Percentiles rank a stretch among this genome's conserved stretches.
Evolutionary conservation across 305 asterid species (phyloP).

Genomic region (Andrographis paniculata): DNA sequence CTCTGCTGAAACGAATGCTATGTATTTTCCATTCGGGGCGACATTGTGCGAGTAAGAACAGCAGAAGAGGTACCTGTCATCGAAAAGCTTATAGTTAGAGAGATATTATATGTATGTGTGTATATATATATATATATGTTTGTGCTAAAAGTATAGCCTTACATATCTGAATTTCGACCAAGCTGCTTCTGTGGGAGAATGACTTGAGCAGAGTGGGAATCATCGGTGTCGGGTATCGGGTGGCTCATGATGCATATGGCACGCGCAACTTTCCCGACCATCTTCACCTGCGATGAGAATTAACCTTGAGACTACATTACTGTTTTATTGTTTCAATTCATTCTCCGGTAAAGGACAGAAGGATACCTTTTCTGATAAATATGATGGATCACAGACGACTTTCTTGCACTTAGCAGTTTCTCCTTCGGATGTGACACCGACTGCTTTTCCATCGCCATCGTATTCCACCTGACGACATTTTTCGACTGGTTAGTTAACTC

Average conservation of each 20-base stretch:
- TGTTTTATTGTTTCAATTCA: not conserved
- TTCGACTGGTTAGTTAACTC: not conserved
- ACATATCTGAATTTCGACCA: conserved; percentile 95
- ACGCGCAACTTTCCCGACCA: conserved; percentile 87
- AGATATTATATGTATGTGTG: too few relatives aligned
- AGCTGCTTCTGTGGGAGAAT: conserved; percentile 97
- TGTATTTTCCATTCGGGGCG: conserved; percentile 80
- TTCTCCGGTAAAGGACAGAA: not conserved
- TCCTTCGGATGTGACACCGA: conserved; percentile 95
- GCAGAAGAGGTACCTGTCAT: conserved; percentile 78
- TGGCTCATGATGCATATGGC: conserved; percentile 96
- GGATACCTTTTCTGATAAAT: conserved; percentile 70
- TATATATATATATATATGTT: too few relatives aligned
- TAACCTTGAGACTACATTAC: not conserved
- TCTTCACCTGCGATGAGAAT: conserved; percentile 41
- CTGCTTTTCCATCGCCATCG: conserved; percentile 61
- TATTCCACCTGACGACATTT: conserved; percentile 61
- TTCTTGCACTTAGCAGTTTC: conserved; percentile 98
- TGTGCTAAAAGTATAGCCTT: too few relatives aligned
- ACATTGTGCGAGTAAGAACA: conserved; percentile 90
- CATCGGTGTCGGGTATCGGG: conserved; percentile 83
- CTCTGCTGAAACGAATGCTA: conserved; percentile 77
- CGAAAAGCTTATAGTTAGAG: not conserved
- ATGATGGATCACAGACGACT: conserved; percentile 94
- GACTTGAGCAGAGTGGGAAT: conserved; percentile 92